Evolutionary conservation across 768 basidiomycete genomes (phyloP).

Genomic region (Leucocoprinus leucothites): DNA sequence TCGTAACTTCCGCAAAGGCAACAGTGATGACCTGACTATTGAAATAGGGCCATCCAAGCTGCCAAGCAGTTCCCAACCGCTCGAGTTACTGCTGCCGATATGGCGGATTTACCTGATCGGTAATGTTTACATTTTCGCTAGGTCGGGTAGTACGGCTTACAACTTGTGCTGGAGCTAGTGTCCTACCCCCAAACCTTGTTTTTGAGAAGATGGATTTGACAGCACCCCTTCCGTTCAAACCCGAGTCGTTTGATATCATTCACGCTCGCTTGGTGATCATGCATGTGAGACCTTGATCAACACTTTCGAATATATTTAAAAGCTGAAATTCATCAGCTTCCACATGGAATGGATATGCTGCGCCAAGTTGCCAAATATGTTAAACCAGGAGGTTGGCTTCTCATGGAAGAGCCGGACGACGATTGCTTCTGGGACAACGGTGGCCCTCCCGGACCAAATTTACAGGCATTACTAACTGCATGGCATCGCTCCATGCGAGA

Average conservation of each 20-base stretch:
- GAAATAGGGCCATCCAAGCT: background rate
- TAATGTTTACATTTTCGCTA: background rate
- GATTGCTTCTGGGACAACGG: background rate
- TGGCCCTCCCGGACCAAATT: background rate
- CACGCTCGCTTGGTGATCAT: background rate
- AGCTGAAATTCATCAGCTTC: background rate
- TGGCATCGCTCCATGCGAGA: background rate
- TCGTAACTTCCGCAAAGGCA: background rate
- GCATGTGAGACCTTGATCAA: background rate
- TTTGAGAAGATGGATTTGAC: background rate
- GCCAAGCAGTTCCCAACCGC: background rate
- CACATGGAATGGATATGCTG: background rate
- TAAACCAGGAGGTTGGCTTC: background rate
- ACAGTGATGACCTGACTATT: background rate
- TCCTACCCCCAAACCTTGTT: background rate
- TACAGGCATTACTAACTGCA: background rate
- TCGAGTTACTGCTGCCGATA: background rate
- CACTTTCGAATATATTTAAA: background rate
- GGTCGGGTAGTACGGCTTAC: no score
- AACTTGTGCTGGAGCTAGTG: background rate
- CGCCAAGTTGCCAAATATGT: background rate
- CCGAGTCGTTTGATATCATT: background rate
- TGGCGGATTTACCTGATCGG: background rate
- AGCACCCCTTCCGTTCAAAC: background rate
- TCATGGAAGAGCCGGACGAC: background rate